Evolutionary conservation across 352 stramenopile species (phyloP).

Genomic region (Pythium folliculosum): DNA sequence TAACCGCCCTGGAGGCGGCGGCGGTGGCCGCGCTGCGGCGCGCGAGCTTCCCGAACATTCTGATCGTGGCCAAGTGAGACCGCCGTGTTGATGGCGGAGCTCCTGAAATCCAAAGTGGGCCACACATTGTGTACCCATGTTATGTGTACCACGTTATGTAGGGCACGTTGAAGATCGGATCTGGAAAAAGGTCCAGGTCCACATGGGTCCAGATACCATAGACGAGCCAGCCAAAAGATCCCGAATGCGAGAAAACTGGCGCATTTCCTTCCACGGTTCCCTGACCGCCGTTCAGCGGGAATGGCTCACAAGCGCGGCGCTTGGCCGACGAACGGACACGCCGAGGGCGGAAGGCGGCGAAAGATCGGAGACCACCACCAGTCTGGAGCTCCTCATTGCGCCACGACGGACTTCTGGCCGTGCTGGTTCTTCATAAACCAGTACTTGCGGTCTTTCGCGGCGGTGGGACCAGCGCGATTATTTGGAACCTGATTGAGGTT

Average conservation of each 20-base stretch:
- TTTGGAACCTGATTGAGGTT: not conserved
- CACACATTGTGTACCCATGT: not conserved
- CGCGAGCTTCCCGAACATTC: conserved; percentile 24
- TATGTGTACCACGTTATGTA: not conserved
- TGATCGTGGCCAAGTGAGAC: not conserved
- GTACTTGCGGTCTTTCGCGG: too few species aligned
- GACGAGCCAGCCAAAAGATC: too few species aligned
- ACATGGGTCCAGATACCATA: too few species aligned
- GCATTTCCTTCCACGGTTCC: not conserved
- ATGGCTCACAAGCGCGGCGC: not conserved
- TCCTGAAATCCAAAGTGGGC: not conserved
- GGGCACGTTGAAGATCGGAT: too few species aligned
- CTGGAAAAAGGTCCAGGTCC: too few species aligned
- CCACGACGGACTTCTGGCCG: too few species aligned
- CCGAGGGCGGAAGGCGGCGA: too few species aligned
- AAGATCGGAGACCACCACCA: too few species aligned
- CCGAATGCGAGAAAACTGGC: too few species aligned
- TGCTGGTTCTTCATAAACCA: too few species aligned
- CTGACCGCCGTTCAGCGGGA: not conserved
- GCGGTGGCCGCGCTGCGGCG: not conserved
- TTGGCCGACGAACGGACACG: not conserved
- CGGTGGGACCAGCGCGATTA: not conserved
- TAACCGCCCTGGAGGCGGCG: not conserved
- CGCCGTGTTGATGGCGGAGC: not conserved
- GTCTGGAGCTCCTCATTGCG: too few species aligned